A percentile compares a stretch with the other conserved stretches of the same genome.
These are phyloP conservation scores for Beverwykella pulmonaria DNA, from an alignment of 495 filamentous ascomycete species.

Conservation along the genomic window DNA sequence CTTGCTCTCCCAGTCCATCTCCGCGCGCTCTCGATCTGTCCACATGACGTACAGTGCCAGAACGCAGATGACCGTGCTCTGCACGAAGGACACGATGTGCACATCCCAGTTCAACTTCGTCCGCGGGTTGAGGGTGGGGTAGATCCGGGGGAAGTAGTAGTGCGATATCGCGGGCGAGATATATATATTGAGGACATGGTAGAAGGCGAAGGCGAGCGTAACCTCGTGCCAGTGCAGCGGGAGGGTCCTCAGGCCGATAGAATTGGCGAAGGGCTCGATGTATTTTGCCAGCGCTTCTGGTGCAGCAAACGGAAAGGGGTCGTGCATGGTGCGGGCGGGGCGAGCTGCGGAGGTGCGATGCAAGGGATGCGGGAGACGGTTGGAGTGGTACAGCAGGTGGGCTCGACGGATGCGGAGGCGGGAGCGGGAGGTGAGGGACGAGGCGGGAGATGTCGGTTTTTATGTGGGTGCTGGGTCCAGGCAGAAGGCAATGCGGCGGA, in stretches of 20 bases:
- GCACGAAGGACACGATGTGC: constrained; percentile 90
- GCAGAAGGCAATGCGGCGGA: no score
- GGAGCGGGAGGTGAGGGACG: background rate
- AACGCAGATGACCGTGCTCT: constrained; percentile 76
- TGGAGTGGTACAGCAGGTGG: background rate
- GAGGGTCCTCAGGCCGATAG: constrained; percentile 67
- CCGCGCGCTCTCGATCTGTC: constrained; percentile 70
- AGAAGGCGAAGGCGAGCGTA: constrained; percentile 69
- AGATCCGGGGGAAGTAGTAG: constrained; percentile 69
- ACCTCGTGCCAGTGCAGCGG: constrained; percentile 90
- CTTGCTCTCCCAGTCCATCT: constrained; percentile 73
- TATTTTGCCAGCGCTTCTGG: constrained; percentile 54
- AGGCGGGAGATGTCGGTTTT: background rate
- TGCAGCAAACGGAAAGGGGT: constrained; percentile 65
- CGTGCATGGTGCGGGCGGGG: constrained; percentile 57
- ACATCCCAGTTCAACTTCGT: constrained; percentile 94
- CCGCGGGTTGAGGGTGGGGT: constrained; percentile 64
- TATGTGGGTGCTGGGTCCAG: no score
- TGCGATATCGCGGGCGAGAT: constrained; percentile 75
- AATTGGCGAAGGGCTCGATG: constrained; percentile 61
- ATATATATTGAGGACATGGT: constrained; percentile 72
- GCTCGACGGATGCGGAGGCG: background rate
- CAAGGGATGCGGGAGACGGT: constrained; percentile 19
- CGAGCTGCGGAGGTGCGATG: constrained; percentile 14
- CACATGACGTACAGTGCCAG: constrained; percentile 84